Evolutionary conservation across 2,329 filamentous ascomycete genomes (phyloP), one percentile per base, ranked within the genome.

Genomic region (Thielaviopsis euricoi): DNA sequence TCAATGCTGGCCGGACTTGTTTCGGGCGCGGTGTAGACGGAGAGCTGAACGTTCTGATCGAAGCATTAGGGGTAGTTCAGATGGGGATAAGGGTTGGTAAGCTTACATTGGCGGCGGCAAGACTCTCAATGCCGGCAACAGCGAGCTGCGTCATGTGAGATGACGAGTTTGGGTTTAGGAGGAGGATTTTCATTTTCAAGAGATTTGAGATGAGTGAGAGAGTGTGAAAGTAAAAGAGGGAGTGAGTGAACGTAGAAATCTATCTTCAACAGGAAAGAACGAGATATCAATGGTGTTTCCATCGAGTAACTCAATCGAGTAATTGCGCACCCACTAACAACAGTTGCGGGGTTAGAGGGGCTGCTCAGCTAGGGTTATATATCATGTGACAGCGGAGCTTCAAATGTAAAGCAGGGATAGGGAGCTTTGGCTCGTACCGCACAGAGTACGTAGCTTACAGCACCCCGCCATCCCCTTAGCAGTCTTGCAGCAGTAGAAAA

Each of bases 131-230:
- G 53, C 75, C 71, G 52, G 69, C 65, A 58, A 76, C 75, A 64
- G 90, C 74, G 25, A 78, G 80, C 6, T 80, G 72, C 12, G 86
- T 91, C 86, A 91, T 91, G 58, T 75, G 72, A 58, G 71, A 64
- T 0, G 83, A 88, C 2, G 85, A 89, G 71, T 93, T 93, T 37
- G 87, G 87, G 66, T 93, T 91, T 64, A 91, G 76, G 61, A 91
- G 73, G 48, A 91, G 75, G 62, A 90, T 81, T 61, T 69, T 75
- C 55, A 54, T 57, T 26, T 52, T 50, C 26, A 51, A n/a, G n/a
- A n/a, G n/a, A n/a, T n/a, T n/a, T 19, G 6, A 37, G 13, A 21
- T 33, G 13, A 19, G 12, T 5, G 21, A 37, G 22, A 21, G 22
- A 9, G n/a, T 1, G 12, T 15, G 19, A 55, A n/a, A n/a, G n/a